phyloP scores from a whole-genome alignment of 83 land plant genomes.

The Thuja plicata region DNA sequence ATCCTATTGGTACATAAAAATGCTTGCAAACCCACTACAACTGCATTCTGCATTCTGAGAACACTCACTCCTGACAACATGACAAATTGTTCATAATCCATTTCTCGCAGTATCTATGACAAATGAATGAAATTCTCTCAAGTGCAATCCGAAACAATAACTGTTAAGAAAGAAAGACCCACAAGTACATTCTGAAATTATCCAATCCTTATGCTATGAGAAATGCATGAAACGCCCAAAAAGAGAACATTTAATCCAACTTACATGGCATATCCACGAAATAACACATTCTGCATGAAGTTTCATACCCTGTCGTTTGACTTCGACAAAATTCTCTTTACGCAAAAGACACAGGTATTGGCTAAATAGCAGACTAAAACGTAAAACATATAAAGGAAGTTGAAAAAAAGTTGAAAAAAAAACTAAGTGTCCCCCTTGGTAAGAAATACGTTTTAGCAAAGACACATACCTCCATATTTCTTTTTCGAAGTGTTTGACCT shows the following conservation, averaged over 20 bases:
- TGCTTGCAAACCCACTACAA: background rate
- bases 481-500: background rate
- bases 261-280: background rate
- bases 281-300: background rate
- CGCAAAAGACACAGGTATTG: too few relatives aligned
- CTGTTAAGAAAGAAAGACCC: background rate
- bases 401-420: too few relatives aligned
- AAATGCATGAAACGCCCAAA: background rate
- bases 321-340: background rate
- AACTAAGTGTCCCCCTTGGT: too few relatives aligned
- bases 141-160: background rate
- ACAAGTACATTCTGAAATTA: background rate
- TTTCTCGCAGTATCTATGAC: background rate
- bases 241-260: background rate
- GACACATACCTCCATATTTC: background rate
- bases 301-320: background rate
- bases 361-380: too few relatives aligned
- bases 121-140: background rate
- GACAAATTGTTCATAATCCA: background rate
- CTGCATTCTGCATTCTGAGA: background rate
- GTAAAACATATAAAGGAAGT: too few relatives aligned
- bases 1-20: too few relatives aligned
- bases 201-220: background rate
- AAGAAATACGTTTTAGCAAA: too few relatives aligned
- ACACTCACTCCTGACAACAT: background rate